A percentile compares a stretch with the other conserved stretches of the same genome.
Evolutionary conservation across 2,329 filamentous ascomycete species (phyloP).

Genomic region (Pestalotiopsis fici): DNA sequence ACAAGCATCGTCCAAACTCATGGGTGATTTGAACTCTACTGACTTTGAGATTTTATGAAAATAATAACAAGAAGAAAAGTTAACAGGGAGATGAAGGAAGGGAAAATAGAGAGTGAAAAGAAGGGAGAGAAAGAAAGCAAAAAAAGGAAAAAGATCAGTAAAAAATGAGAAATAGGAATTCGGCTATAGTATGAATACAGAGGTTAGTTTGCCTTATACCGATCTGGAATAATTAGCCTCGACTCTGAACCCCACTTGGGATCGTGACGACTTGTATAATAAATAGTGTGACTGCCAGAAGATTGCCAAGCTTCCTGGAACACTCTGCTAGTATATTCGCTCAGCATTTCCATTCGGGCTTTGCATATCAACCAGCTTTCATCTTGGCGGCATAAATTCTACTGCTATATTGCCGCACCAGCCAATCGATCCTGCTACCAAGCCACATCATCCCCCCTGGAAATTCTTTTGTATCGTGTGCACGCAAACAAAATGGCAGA

Average conservation of each 20-base stretch:
- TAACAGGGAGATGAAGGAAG: background rate
- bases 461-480: no score
- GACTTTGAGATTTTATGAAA: no score
- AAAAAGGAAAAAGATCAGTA: no score
- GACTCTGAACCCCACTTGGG: background rate
- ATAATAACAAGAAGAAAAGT: background rate
- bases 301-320: background rate
- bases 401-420: background rate
- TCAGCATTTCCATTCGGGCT: background rate
- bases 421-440: no score
- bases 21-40: no score
- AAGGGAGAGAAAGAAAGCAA: no score
- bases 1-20: background rate
- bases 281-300: background rate
- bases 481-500: conserved; percentile 1
- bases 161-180: background rate
- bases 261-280: background rate
- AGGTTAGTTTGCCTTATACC: background rate
- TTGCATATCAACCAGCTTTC: no score
- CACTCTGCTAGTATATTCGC: background rate
- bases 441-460: no score
- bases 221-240: background rate
- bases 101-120: no score
- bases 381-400: no score
- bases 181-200: background rate